Conservation (phyloP, 371 early-diverging fungal species). For the Mucor velutinosus region DNA sequence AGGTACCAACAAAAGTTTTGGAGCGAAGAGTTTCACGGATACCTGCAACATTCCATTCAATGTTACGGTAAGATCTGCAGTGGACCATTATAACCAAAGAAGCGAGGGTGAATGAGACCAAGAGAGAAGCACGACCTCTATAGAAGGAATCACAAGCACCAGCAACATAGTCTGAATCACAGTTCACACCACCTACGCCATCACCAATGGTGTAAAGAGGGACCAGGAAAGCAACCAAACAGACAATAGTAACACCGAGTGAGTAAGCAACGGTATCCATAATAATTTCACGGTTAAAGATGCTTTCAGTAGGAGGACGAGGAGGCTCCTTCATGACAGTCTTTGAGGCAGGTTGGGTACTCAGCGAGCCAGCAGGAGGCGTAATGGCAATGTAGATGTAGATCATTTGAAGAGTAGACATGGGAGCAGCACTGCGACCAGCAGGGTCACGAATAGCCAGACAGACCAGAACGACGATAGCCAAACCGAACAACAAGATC, state of each 20-base stretch:
- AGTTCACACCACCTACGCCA: slow-evolving; percentile 63
- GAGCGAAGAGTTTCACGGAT: slow-evolving; percentile 47
- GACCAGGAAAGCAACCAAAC: slow-evolving; percentile 60
- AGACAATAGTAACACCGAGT: slow-evolving; percentile 58
- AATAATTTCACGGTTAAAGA: slow-evolving; percentile 52
- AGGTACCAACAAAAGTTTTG: slow-evolving; percentile 51
- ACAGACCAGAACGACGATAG: slow-evolving; percentile 66
- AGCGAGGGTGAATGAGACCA: slow-evolving; percentile 59
- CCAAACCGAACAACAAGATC: slow-evolving; percentile 53
- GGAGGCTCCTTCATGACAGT: slow-evolving; percentile 86
- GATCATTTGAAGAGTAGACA: slow-evolving; percentile 41
- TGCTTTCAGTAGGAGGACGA: slow-evolving; percentile 69
- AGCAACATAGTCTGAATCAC: slow-evolving; percentile 58
- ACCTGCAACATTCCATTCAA: slow-evolving; percentile 54
- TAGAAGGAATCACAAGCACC: slow-evolving; percentile 66
- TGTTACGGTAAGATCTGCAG: slow-evolving; percentile 64
- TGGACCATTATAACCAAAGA: slow-evolving; percentile 67
- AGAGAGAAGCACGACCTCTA: slow-evolving; percentile 67
- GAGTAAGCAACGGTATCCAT: slow-evolving; percentile 36
- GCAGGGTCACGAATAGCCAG: slow-evolving; percentile 73
- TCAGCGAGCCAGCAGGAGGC: slow-evolving; percentile 81
- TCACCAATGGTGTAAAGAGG: slow-evolving; percentile 56
- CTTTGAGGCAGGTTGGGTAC: slow-evolving; percentile 77
- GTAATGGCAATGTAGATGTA: slow-evolving; percentile 39
- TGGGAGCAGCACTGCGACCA: slow-evolving; percentile 70